These are phyloP conservation scores for Proliferodiscus dingleyae DNA, from an alignment of 2,329 filamentous ascomycete species.

Conservation along the genomic window DNA sequence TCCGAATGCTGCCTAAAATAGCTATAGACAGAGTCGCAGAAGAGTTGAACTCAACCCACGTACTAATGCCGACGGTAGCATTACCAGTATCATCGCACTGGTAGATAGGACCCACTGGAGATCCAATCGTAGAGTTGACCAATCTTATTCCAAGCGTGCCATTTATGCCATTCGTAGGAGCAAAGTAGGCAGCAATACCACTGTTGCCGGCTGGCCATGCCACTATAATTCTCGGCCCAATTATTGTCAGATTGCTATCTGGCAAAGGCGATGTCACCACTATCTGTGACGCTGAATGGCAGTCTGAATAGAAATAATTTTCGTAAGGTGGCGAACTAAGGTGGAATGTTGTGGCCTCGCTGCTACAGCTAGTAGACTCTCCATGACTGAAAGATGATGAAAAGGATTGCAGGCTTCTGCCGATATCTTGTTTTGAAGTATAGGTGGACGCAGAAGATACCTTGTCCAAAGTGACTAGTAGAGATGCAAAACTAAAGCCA, in stretches of 20 bases:
- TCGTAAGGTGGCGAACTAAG: constrained; percentile 46
- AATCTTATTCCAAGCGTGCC: constrained; percentile 49
- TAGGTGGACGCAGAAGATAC: too few relatives aligned
- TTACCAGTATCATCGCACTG: constrained; percentile 22
- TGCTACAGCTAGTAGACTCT: background rate
- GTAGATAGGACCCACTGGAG: constrained; percentile 45
- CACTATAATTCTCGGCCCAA: constrained; percentile 52
- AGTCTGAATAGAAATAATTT: constrained; percentile 64
- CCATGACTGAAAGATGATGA: too few relatives aligned
- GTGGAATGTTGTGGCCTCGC: constrained; percentile 3
- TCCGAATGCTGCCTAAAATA: constrained; percentile 58
- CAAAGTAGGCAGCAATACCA: constrained; percentile 52
- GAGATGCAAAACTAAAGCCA: too few relatives aligned
- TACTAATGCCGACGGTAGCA: constrained; percentile 48
- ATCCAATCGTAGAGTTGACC: constrained; percentile 42
- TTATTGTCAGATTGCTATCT: constrained; percentile 48
- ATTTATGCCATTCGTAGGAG: constrained; percentile 47
- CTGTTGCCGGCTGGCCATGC: constrained; percentile 65
- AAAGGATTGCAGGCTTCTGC: too few relatives aligned
- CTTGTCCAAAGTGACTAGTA: too few relatives aligned
- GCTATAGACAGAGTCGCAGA: constrained; percentile 51
- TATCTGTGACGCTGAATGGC: constrained; percentile 53
- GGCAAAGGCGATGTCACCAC: constrained; percentile 54
- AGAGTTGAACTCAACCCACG: constrained; percentile 51
- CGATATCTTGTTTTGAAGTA: too few relatives aligned